Conservation (phyloP, 192 early-diverging fungal species). For the Mortierella alpina region DNA sequence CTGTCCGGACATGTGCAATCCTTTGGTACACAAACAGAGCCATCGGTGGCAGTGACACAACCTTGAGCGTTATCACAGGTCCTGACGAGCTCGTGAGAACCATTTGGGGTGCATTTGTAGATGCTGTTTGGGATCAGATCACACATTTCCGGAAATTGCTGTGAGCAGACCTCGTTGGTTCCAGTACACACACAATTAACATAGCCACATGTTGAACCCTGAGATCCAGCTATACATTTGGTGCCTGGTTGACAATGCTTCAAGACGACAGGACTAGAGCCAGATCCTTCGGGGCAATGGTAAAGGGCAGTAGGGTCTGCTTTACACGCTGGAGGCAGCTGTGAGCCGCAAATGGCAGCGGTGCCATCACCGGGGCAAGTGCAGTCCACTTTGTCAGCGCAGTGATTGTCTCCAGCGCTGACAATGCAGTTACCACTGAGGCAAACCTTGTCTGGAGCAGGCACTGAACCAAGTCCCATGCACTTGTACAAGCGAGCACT, state of each 20-base stretch:
- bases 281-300: not conserved
- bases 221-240: constrained; percentile 2
- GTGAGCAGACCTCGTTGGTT: constrained; percentile 1
- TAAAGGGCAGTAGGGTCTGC: not conserved
- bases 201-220: constrained; percentile 1
- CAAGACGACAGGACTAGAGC: not conserved
- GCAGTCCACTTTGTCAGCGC: not conserved
- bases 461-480: not conserved
- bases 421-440: not conserved
- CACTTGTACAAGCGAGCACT: not conserved
- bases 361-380: not conserved
- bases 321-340: constrained; percentile 5
- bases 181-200: constrained; percentile 3
- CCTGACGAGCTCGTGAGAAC: not conserved
- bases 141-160: not conserved
- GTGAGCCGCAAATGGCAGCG: not conserved
- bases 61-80: not conserved
- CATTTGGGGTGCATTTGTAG: constrained; percentile 8
- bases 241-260: constrained; percentile 5
- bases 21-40: not conserved
- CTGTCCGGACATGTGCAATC: constrained; percentile 10
- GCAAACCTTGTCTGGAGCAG: not conserved
- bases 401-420: not conserved
- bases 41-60: not conserved
- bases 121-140: constrained; percentile 1